Percentiles rank a stretch among this genome's conserved stretches.
phyloP scores from a whole-genome alignment of 352 stramenopile species.

The Aphanomyces cochlioides region DNA sequence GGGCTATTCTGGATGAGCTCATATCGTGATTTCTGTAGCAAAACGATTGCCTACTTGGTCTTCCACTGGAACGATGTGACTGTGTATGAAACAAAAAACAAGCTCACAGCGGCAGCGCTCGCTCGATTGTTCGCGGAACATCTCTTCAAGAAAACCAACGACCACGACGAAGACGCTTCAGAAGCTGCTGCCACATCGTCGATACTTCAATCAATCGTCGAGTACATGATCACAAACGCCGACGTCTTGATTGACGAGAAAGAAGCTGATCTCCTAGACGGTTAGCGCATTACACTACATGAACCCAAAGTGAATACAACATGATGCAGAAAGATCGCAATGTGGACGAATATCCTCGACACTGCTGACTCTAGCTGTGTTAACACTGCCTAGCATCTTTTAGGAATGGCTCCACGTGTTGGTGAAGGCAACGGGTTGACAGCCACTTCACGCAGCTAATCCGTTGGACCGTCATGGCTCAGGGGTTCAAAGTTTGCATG shows the following conservation, averaged over 20 bases:
- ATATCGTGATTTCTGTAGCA: conserved; percentile 23
- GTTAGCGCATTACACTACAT: too few relatives aligned
- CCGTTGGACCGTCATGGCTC: too few relatives aligned
- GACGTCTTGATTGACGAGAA: conserved; percentile 74
- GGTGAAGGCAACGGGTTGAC: too few relatives aligned
- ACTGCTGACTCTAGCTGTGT: too few relatives aligned
- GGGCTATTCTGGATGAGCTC: background rate
- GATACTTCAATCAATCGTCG: conserved; percentile 41
- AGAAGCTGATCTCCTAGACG: conserved; percentile 50
- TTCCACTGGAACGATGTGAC: conserved; percentile 82
- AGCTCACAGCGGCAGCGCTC: conserved; percentile 57
- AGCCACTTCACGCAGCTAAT: too few relatives aligned
- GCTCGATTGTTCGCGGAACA: conserved; percentile 50
- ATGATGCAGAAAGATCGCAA: too few relatives aligned
- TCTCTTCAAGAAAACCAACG: conserved; percentile 41
- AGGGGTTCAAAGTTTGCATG: too few relatives aligned
- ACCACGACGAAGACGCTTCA: conserved; percentile 6
- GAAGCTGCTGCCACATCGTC: conserved; percentile 7
- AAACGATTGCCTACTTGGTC: conserved; percentile 66
- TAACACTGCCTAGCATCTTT: too few relatives aligned
- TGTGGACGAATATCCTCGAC: too few relatives aligned
- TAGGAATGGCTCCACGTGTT: too few relatives aligned
- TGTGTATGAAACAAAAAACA: conserved; percentile 70
- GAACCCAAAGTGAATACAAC: too few relatives aligned
- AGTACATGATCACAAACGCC: conserved; percentile 69